Conservation (phyloP, 768 basidiomycete genomes). For the Zangia roseola region DNA sequence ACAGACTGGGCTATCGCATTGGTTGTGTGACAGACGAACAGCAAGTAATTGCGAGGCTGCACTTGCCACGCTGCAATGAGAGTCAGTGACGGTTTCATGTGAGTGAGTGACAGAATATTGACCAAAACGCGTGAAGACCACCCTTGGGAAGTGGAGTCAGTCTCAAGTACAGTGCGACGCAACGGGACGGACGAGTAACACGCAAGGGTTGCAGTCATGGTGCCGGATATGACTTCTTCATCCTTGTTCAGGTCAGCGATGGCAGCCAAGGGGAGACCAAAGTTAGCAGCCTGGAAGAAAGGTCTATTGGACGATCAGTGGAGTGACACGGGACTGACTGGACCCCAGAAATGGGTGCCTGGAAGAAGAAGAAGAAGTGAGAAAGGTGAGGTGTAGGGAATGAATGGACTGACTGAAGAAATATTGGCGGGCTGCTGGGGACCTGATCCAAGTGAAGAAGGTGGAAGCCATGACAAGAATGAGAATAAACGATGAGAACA, state of each 20-base stretch:
- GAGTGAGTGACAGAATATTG: not conserved
- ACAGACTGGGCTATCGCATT: constrained; percentile 84
- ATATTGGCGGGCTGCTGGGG: constrained; percentile 89
- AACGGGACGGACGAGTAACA: constrained; percentile 81
- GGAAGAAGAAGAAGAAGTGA: constrained; percentile 18
- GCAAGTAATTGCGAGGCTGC: constrained; percentile 91
- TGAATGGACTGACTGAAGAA: constrained; percentile 79
- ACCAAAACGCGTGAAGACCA: constrained; percentile 98
- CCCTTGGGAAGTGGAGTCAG: constrained; percentile 29
- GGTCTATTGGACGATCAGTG: constrained; percentile 6
- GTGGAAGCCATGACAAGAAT: constrained; percentile 65
- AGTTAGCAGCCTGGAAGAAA: constrained; percentile 82
- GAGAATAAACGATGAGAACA: not conserved
- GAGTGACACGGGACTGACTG: constrained; percentile 53
- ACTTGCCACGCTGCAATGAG: constrained; percentile 79
- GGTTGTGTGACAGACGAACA: constrained; percentile 92
- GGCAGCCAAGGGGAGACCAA: constrained; percentile 95
- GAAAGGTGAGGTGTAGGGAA: not conserved
- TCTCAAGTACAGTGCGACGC: constrained; percentile 4
- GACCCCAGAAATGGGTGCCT: constrained; percentile 99
- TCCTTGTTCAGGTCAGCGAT: constrained; percentile 88
- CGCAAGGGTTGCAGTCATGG: constrained; percentile 91
- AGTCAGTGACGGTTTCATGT: constrained; percentile 2
- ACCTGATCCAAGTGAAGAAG: constrained; percentile 87
- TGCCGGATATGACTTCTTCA: constrained; percentile 94